Evolutionary conservation across 192 early-diverging fungal genomes (phyloP), one percentile per base, ranked within the genome.

Genomic region (Chytriomyces sp.): DNA sequence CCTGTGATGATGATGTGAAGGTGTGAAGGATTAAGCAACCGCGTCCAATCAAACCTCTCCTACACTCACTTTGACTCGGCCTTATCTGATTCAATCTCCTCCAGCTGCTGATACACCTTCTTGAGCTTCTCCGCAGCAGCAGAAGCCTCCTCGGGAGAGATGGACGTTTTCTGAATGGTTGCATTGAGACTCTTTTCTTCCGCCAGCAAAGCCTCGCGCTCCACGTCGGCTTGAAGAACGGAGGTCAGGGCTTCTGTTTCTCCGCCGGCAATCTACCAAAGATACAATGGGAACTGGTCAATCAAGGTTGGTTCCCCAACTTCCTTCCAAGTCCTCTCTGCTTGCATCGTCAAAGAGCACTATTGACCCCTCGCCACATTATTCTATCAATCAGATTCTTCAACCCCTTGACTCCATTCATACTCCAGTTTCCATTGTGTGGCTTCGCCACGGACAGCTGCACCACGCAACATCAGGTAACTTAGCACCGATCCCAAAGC

Each of bases 21-120:
- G 4, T 36, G 39, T 39, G 17, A 30, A 25, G 32, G 71, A 67
- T 7, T 8, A 72, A 31, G 54, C 40, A 40, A 49, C 14, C 34
- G 63, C 19, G 36, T 7, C 0, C 25, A 54, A 56, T 26, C 34
- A 31, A 25, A 65, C 19, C 8, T 77, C 19, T 34, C 19, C 39
- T 39, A 54, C 10, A 26, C 63, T 39, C 82, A 91, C 90, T 86
- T 86, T 32, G 95, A 82, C 77, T 98, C 98, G 4, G 98, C 98
- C 81, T 94, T 96, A 78, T 98, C 93, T 31, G 94, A 92, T 74
- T 98, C 98, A 79, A 99, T 97, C 22, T 96, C 95, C 70, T 92
- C 88, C 60, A 99, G 80, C 76, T 92, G 93, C 57, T 78, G 58
- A 82, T 96, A 95, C 28, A 94, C 84, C 39, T 91, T 85, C 81